Conservation (phyloP, 148 eudicot genomes). For the Talinum fruticosum region DNA sequence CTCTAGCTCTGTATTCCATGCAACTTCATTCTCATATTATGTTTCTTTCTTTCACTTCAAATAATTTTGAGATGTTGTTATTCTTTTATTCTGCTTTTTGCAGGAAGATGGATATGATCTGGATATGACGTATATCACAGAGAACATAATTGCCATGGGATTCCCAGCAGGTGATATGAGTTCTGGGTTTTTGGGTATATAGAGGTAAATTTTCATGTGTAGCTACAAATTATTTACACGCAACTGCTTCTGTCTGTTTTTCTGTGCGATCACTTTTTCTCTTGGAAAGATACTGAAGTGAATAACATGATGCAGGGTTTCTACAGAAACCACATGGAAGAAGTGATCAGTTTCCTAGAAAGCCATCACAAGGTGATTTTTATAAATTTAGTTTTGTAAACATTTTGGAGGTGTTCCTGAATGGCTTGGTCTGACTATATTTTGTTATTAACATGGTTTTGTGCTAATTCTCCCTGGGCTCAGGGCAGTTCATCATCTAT, state of each 20-base stretch:
- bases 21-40: too few relatives aligned
- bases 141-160: constrained; percentile 98
- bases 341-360: constrained; percentile 89
- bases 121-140: constrained; percentile 96
- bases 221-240: not conserved
- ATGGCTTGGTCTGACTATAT: not conserved
- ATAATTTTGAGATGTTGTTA: not conserved
- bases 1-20: too few relatives aligned
- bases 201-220: constrained; percentile 51
- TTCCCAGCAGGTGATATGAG: constrained; percentile 99
- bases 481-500: not conserved
- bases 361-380: constrained; percentile 82
- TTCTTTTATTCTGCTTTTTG: not conserved
- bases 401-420: not conserved
- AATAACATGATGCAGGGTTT: constrained; percentile 60
- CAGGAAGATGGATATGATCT: constrained; percentile 98
- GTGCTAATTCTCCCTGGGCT: not conserved
- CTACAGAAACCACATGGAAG: constrained; percentile 98
- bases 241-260: not conserved
- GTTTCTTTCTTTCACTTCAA: too few relatives aligned
- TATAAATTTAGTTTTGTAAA: not conserved
- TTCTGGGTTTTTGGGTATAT: constrained; percentile 97
- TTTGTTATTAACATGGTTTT: not conserved
- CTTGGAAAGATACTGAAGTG: not conserved
- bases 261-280: not conserved